Percentiles rank a stretch among this genome's conserved stretches.
These are phyloP conservation scores for Didymella arachidicola DNA, from an alignment of 2,329 filamentous ascomycete genomes.

Conservation along the genomic window DNA sequence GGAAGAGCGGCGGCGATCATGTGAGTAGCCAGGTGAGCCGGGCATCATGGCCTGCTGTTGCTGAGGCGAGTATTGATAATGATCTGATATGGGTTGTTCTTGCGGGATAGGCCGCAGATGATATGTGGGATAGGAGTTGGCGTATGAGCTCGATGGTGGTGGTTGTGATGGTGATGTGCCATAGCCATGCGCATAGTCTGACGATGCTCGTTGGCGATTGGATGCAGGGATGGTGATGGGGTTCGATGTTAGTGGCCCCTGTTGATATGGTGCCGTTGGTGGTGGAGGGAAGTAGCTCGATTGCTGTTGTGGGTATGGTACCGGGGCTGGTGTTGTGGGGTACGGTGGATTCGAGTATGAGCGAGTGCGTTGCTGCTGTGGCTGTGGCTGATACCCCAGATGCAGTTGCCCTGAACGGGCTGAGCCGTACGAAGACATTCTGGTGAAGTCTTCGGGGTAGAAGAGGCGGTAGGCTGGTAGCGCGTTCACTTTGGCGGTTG, in stretches of 20 bases:
- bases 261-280: slow-evolving; percentile 12
- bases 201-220: slow-evolving; percentile 4
- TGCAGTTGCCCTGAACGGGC: slow-evolving; percentile 26
- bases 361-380: slow-evolving; percentile 17
- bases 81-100: slow-evolving; percentile 14
- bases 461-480: slow-evolving; percentile 17
- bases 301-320: slow-evolving; percentile 18
- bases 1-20: slow-evolving; percentile 11
- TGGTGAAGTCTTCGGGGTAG: slow-evolving; percentile 20
- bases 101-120: slow-evolving; percentile 22
- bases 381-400: slow-evolving; percentile 22
- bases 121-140: slow-evolving; percentile 8
- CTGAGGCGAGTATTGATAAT: slow-evolving; percentile 7
- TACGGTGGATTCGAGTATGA: slow-evolving; percentile 27
- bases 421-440: slow-evolving; percentile 36
- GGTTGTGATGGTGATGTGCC: slow-evolving; percentile 11
- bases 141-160: neutral
- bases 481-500: slow-evolving; percentile 12
- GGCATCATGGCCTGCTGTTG: neutral
- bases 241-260: slow-evolving; percentile 5
- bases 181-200: slow-evolving; percentile 4
- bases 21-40: neutral
- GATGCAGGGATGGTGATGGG: slow-evolving; percentile 14
- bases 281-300: slow-evolving; percentile 20
- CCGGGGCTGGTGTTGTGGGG: slow-evolving; percentile 21